These are phyloP conservation scores for Fusarium aywerte DNA, from an alignment of 2,329 filamentous ascomycete genomes.

Conservation along the genomic window DNA sequence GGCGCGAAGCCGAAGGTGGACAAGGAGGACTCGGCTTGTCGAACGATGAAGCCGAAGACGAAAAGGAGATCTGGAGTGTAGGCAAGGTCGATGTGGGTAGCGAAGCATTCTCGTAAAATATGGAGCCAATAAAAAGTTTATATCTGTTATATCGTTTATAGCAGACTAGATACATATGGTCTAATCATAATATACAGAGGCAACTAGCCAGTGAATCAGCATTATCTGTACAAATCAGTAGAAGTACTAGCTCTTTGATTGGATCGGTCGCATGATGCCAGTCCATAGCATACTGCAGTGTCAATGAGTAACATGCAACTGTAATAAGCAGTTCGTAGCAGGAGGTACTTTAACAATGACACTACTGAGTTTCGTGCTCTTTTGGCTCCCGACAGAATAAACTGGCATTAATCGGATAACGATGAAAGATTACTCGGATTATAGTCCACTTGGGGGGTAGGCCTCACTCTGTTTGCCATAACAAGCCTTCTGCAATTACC, in stretches of 20 bases:
- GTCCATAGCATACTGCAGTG: neutral
- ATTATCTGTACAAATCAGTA: neutral
- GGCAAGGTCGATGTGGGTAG: conserved; percentile 77
- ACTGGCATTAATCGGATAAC: neutral
- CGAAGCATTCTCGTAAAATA: conserved; percentile 38
- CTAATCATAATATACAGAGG: neutral
- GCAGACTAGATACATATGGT: neutral
- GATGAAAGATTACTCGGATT: no score
- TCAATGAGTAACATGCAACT: neutral
- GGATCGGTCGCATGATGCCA: no score
- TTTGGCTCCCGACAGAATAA: neutral
- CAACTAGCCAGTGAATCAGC: neutral
- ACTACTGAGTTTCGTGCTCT: neutral
- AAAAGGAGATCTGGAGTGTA: conserved; percentile 95
- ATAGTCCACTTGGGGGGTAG: no score
- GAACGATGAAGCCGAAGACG: conserved; percentile 93
- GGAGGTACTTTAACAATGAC: neutral
- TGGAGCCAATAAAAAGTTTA: neutral
- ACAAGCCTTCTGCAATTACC: no score
- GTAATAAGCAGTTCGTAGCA: neutral
- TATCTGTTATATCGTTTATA: neutral
- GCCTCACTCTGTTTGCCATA: no score
- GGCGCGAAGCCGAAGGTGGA: conserved; percentile 91
- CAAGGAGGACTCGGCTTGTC: conserved; percentile 85
- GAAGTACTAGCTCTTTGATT: no score